A percentile compares a stretch with the other conserved stretches of the same genome.
Conservation (phyloP, 2,329 filamentous ascomycete species). For the Hypomyces rosellus region DNA sequence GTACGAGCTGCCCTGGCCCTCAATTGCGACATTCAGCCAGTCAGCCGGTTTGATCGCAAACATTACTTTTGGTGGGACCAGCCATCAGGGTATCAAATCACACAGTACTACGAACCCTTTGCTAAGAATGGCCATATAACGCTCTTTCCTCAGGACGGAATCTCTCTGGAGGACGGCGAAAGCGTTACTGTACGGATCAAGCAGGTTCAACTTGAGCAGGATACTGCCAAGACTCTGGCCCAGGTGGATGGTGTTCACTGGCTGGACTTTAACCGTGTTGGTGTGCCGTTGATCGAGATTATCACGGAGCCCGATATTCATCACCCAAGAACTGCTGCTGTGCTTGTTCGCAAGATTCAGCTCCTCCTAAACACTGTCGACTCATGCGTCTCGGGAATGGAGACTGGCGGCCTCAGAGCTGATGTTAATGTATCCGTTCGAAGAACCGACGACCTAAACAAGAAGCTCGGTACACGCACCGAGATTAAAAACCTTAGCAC, state of each 20-base stretch:
- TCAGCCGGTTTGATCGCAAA: constrained; percentile 87
- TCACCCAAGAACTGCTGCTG: constrained; percentile 78
- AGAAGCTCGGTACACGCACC: constrained; percentile 69
- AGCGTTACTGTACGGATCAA: constrained; percentile 74
- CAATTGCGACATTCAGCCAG: constrained; percentile 67
- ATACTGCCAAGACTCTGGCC: constrained; percentile 88
- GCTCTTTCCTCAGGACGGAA: constrained; percentile 69
- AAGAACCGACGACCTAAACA: constrained; percentile 39
- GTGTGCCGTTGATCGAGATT: constrained; percentile 86
- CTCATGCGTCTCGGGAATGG: constrained; percentile 87
- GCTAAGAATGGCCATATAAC: constrained; percentile 65
- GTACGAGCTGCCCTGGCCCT: constrained; percentile 81
- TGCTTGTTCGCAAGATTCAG: constrained; percentile 85
- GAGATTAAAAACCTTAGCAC: constrained; percentile 98
- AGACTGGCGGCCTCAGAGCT: constrained; percentile 80
- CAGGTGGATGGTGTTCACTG: constrained; percentile 68
- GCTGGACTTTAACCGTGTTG: constrained; percentile 90
- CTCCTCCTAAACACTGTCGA: constrained; percentile 71
- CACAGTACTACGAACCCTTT: constrained; percentile 80
- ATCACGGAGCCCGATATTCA: constrained; percentile 89
- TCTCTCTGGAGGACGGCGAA: constrained; percentile 65
- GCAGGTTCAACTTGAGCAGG: constrained; percentile 95
- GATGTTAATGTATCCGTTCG: constrained; percentile 94
- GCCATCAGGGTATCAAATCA: constrained; percentile 93
- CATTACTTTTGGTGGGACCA: constrained; percentile 99